Evolutionary conservation across 345 rosid genomes (phyloP), one percentile per base, ranked within the genome.

Genomic region (Citrus hindsii): DNA sequence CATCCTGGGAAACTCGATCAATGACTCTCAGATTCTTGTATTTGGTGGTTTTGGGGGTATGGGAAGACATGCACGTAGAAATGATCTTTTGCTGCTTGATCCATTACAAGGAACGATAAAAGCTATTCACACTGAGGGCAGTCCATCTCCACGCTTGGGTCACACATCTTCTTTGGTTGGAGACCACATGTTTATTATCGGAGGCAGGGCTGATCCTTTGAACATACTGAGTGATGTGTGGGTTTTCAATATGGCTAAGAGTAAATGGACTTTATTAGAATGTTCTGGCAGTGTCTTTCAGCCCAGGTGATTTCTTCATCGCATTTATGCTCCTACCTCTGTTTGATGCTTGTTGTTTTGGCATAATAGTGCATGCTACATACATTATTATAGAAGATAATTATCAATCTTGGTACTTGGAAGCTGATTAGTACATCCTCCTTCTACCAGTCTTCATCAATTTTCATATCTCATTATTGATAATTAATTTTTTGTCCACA

Each of bases 11-110:
- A 80, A 78, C 67, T 16, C 61, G 33, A 70, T 75, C 14, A 77
- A 42, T 62, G 32, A 79, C 72, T 30, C 19, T 63, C 76, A 83
- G 61, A 66, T 95, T 85, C 80, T 92, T 16, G 81, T 92, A 35
- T 92, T 93, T 89, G 97, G 98, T 84, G 98, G 98, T 35, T 95
- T 95, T 87, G 98, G 99, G 58, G 98, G 99, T 7, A 74, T 86
- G 51, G 99, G 99, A 77, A 91, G 94, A 80, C 97, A 95, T 88
- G 90, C 93, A 67, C 89, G 98, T 46, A 90, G 95, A 84, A 90
- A 92, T 32, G 96, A 91, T 72, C 79, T 86, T 74, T 83, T 91
- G 53, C 73, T 92, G 70, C 87, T 95, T 67, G 90, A 92, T 80
- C 93, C 94, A 27, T 82, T 82, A 25, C 66, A 70, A 77, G 95